Percentiles rank a stretch among this genome's conserved stretches.
phyloP scores from a whole-genome alignment of 768 basidiomycete species.

The Rhodotorula kratochvilovae region DNA sequence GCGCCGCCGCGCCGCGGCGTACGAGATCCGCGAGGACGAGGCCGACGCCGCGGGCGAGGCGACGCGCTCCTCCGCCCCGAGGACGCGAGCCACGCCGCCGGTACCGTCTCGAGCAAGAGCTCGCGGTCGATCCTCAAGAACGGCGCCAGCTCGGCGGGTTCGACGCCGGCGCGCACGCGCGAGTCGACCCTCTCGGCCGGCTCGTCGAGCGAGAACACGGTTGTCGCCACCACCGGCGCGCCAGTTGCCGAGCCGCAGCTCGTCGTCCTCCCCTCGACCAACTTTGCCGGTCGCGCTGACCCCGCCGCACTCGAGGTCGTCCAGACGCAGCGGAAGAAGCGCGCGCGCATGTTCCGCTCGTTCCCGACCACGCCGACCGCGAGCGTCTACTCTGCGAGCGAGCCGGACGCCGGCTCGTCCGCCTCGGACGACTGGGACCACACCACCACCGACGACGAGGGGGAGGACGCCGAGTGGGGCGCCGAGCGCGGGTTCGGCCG shows the following conservation, averaged over 20 bases:
- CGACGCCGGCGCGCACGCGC: not conserved
- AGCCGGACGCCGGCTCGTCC: not conserved
- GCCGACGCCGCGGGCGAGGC: slow-evolving; percentile 26
- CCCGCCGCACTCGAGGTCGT: not conserved
- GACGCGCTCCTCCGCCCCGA: slow-evolving; percentile 1
- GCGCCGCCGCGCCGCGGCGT: not conserved
- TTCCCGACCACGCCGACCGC: slow-evolving; percentile 45
- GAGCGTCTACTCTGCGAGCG: slow-evolving; percentile 10
- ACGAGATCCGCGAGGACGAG: slow-evolving; percentile 37
- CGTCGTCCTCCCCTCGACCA: slow-evolving; percentile 6
- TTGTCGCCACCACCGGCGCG: not conserved
- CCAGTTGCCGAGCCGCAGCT: not conserved
- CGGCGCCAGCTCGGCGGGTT: too few species aligned
- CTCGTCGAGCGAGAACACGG: not conserved
- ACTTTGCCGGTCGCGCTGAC: slow-evolving; percentile 34
- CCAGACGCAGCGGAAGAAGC: slow-evolving; percentile 11
- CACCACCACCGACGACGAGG: slow-evolving; percentile 17
- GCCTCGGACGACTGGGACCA: not conserved
- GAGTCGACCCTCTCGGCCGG: not conserved
- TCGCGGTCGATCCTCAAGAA: slow-evolving; percentile 27
- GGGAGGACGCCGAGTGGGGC: slow-evolving; percentile 27
- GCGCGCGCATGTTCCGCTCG: slow-evolving; percentile 19
- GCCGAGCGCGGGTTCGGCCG: slow-evolving; percentile 29
- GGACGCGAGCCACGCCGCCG: not conserved
- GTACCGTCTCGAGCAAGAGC: not conserved